Evolutionary conservation across 2,329 filamentous ascomycete genomes (phyloP).

Genomic region (Aspergillus fumigatiaffinis): DNA sequence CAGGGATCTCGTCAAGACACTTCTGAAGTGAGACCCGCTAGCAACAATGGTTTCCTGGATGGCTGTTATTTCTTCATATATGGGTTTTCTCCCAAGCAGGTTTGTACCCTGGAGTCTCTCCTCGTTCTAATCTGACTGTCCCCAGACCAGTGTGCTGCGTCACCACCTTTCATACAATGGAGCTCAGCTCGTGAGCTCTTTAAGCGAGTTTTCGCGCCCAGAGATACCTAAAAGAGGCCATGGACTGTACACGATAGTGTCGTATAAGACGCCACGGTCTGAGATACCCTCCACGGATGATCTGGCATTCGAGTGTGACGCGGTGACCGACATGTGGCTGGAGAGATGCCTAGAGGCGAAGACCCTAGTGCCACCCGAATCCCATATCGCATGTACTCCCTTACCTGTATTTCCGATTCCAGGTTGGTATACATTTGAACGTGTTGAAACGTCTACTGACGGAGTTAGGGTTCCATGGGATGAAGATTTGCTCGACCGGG

Average conservation of each 20-base stretch:
- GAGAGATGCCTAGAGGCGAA: constrained; percentile 82
- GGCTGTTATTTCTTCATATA: constrained; percentile 57
- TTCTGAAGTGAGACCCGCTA: constrained; percentile 18
- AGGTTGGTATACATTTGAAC: constrained; percentile 32
- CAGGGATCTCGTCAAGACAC: constrained; percentile 19
- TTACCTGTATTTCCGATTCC: constrained; percentile 66
- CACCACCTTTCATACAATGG: constrained; percentile 41
- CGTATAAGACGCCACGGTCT: constrained; percentile 32
- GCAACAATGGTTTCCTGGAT: constrained; percentile 49
- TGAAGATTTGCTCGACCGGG: constrained; percentile 74
- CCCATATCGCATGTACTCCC: constrained; percentile 71
- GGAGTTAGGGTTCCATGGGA: constrained; percentile 56
- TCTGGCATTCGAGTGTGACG: constrained; percentile 41
- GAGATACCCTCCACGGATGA: constrained; percentile 38
- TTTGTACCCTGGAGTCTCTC: constrained; percentile 32
- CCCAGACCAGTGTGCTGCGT: constrained; percentile 34
- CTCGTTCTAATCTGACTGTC: constrained; percentile 9
- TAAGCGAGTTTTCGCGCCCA: constrained; percentile 31
- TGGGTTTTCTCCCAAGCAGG: constrained; percentile 55
- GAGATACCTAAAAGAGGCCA: constrained; percentile 32
- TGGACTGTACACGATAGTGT: constrained; percentile 38
- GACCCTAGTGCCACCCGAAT: constrained; percentile 62
- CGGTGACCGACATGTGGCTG: constrained; percentile 88
- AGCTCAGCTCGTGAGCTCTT: constrained; percentile 34
- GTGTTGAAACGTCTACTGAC: constrained; percentile 12